Percentiles rank a stretch among this genome's conserved stretches.
These are phyloP conservation scores for Apophysomyces trapeziformis DNA, from an alignment of 371 early-diverging fungal genomes.

Conservation along the genomic window DNA sequence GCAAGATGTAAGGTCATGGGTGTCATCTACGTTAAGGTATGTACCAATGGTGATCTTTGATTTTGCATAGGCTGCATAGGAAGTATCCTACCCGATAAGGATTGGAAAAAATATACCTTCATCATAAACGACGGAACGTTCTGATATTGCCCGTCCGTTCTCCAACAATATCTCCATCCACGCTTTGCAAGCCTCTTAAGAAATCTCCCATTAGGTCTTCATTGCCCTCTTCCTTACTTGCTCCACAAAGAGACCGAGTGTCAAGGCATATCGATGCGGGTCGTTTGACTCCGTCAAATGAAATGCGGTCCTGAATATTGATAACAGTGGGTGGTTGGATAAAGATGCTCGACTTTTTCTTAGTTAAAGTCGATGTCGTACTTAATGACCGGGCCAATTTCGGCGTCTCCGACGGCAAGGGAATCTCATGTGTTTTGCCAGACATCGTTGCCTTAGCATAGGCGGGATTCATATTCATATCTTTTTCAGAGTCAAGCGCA, in stretches of 20 bases:
- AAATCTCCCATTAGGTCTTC: constrained; percentile 53
- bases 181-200: constrained; percentile 38
- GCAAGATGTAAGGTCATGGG: too few species aligned
- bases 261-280: constrained; percentile 50
- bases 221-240: constrained; percentile 23
- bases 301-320: constrained; percentile 28
- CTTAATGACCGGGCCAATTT: constrained; percentile 31
- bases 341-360: constrained; percentile 9
- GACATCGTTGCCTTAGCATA: neutral
- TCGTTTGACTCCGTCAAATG: constrained; percentile 28
- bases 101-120: too few species aligned
- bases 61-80: too few species aligned
- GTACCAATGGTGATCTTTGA: too few species aligned
- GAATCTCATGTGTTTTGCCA: neutral
- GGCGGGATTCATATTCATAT: neutral
- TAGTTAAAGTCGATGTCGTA: constrained; percentile 20
- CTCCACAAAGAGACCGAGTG: constrained; percentile 36
- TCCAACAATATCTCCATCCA: constrained; percentile 52
- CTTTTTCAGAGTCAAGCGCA: neutral
- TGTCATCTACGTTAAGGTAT: too few species aligned
- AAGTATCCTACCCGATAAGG: too few species aligned
- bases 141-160: constrained; percentile 41
- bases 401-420: constrained; percentile 20
- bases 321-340: constrained; percentile 28
- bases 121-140: constrained; percentile 22